Evolutionary conservation across 2,329 filamentous ascomycete genomes (phyloP).

Genomic region (Fusarium hainanense): DNA sequence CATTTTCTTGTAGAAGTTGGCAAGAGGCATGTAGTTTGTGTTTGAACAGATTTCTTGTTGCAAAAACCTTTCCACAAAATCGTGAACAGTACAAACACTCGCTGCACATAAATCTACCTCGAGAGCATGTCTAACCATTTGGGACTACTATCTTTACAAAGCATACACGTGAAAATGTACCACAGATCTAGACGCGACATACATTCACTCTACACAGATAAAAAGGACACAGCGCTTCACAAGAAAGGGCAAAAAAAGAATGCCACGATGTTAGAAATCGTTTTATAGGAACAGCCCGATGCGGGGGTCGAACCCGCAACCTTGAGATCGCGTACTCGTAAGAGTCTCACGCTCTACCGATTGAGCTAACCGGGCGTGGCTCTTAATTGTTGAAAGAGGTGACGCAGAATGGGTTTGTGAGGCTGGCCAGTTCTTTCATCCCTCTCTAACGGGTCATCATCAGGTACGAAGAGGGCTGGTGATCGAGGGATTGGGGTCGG

Average conservation of each 20-base stretch:
- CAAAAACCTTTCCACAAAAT: rapidly evolving
- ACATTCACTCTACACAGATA: neutral
- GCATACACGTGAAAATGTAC: rapidly evolving
- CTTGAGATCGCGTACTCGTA: slow-evolving; percentile 58
- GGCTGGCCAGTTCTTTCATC: neutral
- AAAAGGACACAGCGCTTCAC: neutral
- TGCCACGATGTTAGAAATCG: slow-evolving; percentile 32
- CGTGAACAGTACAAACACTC: neutral
- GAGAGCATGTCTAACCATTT: rapidly evolving
- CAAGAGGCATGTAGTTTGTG: neutral
- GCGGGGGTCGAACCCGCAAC: slow-evolving; percentile 65
- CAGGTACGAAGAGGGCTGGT: too few relatives aligned
- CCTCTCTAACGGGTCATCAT: too few relatives aligned
- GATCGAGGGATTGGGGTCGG: too few relatives aligned
- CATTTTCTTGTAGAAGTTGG: too few relatives aligned
- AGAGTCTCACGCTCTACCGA: slow-evolving; percentile 75
- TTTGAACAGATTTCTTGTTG: neutral
- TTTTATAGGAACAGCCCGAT: slow-evolving; percentile 53
- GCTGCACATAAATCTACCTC: rapidly evolving
- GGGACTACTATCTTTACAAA: neutral
- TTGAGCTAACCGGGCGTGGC: slow-evolving; percentile 40
- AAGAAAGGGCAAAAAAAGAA: slow-evolving; percentile 1
- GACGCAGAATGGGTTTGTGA: neutral
- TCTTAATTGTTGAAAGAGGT: slow-evolving; percentile 3
- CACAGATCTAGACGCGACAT: rapidly evolving